Base-by-base conservation (phyloP, 106 monocot genomes). In the Triglochin maritima region DNA sequence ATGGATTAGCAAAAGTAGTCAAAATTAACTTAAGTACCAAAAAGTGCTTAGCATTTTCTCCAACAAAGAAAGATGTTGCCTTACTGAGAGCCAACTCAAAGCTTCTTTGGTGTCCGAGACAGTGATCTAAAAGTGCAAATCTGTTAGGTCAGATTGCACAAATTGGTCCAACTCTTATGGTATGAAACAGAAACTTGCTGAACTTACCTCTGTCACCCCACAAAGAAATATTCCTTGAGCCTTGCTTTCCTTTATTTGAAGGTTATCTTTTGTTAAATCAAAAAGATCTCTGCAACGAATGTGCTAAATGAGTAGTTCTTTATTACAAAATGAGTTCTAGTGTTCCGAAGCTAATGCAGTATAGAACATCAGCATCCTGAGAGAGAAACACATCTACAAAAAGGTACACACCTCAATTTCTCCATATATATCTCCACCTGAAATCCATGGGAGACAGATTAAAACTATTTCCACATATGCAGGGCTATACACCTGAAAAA, bases 391-490 rank as follows among this genome's bases (percentile, higher is more conserved):
- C 41, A 17, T 9, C 46, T 13, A 46, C 59, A 8, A 50, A 12
- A 72, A 57, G 50, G 43, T 43, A 82, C 78, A 43, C 41, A 91
- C 92, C 92, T 92, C 71, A 92, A 52, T 75, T 79, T 87, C 44
- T 92, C 92, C 92, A 85, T 81, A 71, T 92, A 92, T 50, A 92
- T 92, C 77, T 92, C 92, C 69, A 92, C 87, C 92, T 92, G 67
- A 74, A 74, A 42, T 17, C 17, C 56, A 53, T n/a, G 50, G 7
- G 7, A 48, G 48, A 17, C 3, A 64, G 13, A 13, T 14, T 64
- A 45, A n/a, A 64, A 2, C 47, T 14, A 11, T 64, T 47, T 64
- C 9, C 45, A 64, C n/a, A 5, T 45, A 48, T 48, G 4, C 9
- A 17, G 45, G 56, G 57, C 13, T 56, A 46, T 10, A 44, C 5